Evolutionary conservation across 1,139 yeast genomes (phyloP), one percentile per base, ranked within the genome.

Genomic region (Blastobotrys aristatus): DNA sequence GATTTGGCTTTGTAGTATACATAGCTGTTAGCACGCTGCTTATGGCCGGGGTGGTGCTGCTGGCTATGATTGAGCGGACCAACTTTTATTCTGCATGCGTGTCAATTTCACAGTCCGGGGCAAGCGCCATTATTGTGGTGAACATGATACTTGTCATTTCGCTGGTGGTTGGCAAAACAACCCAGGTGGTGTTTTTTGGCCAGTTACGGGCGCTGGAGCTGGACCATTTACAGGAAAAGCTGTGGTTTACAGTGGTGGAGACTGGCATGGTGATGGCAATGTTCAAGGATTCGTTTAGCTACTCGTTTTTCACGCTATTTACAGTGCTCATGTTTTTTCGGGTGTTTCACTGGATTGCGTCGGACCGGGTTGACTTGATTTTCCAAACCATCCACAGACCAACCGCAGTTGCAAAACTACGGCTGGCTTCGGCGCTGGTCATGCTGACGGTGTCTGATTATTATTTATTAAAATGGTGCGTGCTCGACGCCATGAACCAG

Each of bases 261-360:
- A 71, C 84, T 41, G 66, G 87, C 43, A 71, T 87, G 63, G 79
- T 84, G 39, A 69, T 84, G 47, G 78, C 89, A 2, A 76, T 76
- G 60, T 78, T 79, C 69, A 66, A 72, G 33, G 76, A 73, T 46
- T 84, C 79, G 52, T 75, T 77, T 51, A 78, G 78, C 52, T 62
- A 83, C 21, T 66, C 82, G 31, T 62, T 72, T 64, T 56, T 60
- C 16, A 47, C 57, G 26, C 59, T 62, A 46, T 68, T 79, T 45
- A 53, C 61, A 7, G 45, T 57, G 8, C 66, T 82, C 17, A 62
- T 84, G 48, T 76, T 79, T 50, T 67, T 79, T 59, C 82, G 83
- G 59, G 78, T 84, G 2, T 81, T 84, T 67, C 95, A 88, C 59
- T 81, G 94, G 77, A 74, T 90, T 2, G 66, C 84, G 41, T 67